Conservation (phyloP, 805 yeast genomes). For the Starmerella riodocensis region DNA sequence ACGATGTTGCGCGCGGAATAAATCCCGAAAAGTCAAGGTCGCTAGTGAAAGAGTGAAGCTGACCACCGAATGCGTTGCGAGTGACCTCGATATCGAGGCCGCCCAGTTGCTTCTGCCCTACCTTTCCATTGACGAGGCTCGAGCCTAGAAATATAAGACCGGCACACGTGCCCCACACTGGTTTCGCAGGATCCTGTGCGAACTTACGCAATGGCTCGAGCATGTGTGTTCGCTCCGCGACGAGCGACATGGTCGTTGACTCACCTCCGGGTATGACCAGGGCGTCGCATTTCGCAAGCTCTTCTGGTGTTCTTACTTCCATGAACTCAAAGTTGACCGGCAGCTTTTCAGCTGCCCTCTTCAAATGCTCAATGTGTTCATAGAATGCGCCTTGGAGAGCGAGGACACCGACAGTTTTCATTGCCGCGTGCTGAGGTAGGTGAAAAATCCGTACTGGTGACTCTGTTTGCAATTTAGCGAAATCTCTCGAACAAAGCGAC, state of each 20-base stretch:
- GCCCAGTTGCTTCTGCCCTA: conserved; percentile 45
- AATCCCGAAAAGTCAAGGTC: conserved; percentile 32
- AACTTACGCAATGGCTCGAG: conserved; percentile 41
- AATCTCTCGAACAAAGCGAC: no score
- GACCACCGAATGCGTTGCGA: conserved; percentile 71
- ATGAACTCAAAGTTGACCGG: conserved; percentile 9
- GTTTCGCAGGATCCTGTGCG: conserved; percentile 36
- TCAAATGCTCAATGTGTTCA: conserved; percentile 48
- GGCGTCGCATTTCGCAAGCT: conserved; percentile 41
- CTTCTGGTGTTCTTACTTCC: conserved; percentile 41
- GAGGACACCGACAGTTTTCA: conserved; percentile 44
- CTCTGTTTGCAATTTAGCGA: no score
- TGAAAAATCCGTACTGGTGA: no score
- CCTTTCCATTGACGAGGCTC: conserved; percentile 37
- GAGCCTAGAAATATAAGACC: conserved; percentile 58
- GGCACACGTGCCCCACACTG: conserved; percentile 81
- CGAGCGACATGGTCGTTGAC: conserved; percentile 45
- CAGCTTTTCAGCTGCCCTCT: conserved; percentile 28
- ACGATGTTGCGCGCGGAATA: conserved; percentile 26
- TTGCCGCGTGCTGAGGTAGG: no score
- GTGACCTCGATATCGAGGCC: conserved; percentile 51
- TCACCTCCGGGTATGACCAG: conserved; percentile 51
- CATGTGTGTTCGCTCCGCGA: conserved; percentile 52
- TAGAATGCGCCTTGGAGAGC: conserved; percentile 70
- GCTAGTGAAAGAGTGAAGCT: conserved; percentile 48